Conservation (phyloP, 2,329 filamentous ascomycete genomes). For the Cladosporium sp. region DNA sequence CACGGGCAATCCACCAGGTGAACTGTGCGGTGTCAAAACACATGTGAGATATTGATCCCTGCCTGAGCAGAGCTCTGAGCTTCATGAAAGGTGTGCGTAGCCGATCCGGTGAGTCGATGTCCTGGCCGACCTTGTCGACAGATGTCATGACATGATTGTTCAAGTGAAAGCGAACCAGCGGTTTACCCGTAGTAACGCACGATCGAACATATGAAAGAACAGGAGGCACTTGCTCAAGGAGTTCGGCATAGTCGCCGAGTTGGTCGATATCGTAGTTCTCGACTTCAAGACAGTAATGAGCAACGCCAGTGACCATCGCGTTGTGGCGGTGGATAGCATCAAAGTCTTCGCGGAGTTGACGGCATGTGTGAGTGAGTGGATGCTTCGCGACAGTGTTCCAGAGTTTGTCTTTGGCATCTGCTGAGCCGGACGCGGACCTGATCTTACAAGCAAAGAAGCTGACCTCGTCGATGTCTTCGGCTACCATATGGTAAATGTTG, state of each 20-base stretch:
- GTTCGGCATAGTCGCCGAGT: neutral
- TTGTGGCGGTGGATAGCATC: neutral
- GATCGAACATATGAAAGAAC: neutral
- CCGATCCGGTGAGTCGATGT: neutral
- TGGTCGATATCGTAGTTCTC: neutral
- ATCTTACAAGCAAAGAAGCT: neutral
- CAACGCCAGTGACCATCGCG: neutral
- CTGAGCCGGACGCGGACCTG: neutral
- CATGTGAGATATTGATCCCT: neutral
- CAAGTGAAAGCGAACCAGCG: neutral
- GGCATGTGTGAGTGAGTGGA: neutral
- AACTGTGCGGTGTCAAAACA: neutral
- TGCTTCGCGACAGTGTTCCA: neutral
- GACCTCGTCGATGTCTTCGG: neutral
- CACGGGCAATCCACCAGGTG: neutral
- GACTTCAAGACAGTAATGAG: neutral
- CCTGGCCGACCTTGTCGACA: neutral
- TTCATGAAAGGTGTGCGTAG: neutral
- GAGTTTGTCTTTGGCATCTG: neutral
- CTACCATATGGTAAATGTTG: neutral
- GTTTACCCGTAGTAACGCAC: neutral
- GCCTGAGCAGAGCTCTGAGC: neutral
- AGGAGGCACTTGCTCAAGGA: neutral
- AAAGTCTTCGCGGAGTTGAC: neutral
- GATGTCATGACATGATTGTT: neutral